Evolutionary conservation across 257 asterid genomes (phyloP).

Genomic region (Solanum dulcamara): DNA sequence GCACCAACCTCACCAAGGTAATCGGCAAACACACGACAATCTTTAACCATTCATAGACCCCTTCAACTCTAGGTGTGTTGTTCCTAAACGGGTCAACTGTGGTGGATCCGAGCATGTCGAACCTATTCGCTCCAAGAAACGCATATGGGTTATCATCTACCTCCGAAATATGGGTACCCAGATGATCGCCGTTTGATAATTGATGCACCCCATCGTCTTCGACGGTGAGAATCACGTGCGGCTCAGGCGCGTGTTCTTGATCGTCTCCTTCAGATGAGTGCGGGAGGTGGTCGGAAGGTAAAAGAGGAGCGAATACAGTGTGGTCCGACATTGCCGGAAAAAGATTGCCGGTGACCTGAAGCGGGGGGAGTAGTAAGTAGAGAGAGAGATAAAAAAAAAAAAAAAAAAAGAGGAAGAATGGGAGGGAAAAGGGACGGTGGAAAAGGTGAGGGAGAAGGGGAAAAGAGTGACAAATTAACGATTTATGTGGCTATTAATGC

Average conservation of each 20-base stretch:
- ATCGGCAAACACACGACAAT: conserved; percentile 63
- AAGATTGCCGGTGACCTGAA: not conserved
- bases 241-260: not conserved
- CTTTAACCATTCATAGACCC: conserved; percentile 89
- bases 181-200: not conserved
- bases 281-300: conserved; percentile 2
- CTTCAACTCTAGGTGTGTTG: conserved; percentile 51
- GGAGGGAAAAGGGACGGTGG: not conserved
- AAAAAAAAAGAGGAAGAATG: not conserved
- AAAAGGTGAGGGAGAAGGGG: conserved; percentile 1
- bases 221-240: conserved; percentile 45
- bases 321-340: conserved; percentile 19
- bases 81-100: conserved; percentile 79
- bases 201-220: conserved; percentile 11
- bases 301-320: conserved; percentile 50
- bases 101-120: conserved; percentile 52
- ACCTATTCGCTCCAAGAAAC: conserved; percentile 53
- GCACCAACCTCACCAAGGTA: conserved; percentile 45
- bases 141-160: conserved; percentile 38
- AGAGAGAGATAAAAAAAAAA: not conserved
- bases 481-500: not conserved
- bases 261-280: not conserved
- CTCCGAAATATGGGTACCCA: not conserved
- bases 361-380: not conserved
- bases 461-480: not conserved